Evolutionary conservation across 108 stramenopile species (phyloP), one percentile per base, ranked within the genome.

Genomic region (Fistulifera pelliculosa): DNA sequence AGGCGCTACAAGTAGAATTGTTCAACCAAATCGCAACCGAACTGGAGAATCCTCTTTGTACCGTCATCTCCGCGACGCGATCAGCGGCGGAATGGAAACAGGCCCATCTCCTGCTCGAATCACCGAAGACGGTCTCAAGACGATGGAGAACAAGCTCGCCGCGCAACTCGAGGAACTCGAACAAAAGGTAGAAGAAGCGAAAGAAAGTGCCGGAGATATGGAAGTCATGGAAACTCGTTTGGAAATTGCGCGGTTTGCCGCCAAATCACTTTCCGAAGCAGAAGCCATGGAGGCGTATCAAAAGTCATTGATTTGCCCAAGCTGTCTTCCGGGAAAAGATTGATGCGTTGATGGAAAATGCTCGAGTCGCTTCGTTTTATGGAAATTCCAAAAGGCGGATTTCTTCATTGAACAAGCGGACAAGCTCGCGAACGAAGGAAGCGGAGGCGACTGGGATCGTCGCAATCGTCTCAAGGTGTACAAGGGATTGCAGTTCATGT

Each of bases 361-460:
- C 90, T 2, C 79, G 96, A 15, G 81, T 98, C 1, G 74, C 71
- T 19, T 77, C 92, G 51, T 97, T 99, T 79, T 79, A 68, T 72
- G 76, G 22, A 85, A 94, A 61, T 55, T 54, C 6, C 69, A 66
- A 12, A 69, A 60, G 57, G 81, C 79, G 59, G 72, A 63, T 21
- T 75, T 79, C 18, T 70, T 75, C 27, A 85, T 81, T 25, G 81
- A 73, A 12, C 47, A 73, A 75, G 86, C 90, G 7, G 51, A 77
- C 56, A 82, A 81, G 66, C 51, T 93, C 31, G 87, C 81, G 27
- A 62, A 64, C 11, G 64, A 66, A 45, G 93, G 83, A 18, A 75
- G 74, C 42, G 96, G 97, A 18, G 96, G 96, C 21, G 98, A 99
- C 70, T 99, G 98, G 98, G 98, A 99, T 67, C 81, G 97, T 38